phyloP scores from a whole-genome alignment of 1,139 yeast species.

The Eremothecium gossypii region DNA sequence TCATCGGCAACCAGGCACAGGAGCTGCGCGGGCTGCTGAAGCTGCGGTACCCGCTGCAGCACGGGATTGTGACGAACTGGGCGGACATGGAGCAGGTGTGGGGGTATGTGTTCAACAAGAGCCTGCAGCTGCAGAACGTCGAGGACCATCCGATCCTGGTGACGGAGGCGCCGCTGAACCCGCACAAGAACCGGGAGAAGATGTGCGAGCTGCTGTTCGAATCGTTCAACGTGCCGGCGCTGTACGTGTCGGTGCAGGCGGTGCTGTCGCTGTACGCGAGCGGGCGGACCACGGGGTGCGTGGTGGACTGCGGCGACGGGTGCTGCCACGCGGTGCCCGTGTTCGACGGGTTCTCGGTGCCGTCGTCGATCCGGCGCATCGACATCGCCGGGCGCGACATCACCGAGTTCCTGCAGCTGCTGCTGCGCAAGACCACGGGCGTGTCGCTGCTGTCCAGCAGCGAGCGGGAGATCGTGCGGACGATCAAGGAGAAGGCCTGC shows the following conservation, averaged over 20 bases:
- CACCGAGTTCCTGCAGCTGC: slow-evolving; percentile 61
- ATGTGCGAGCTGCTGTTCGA: slow-evolving; percentile 78
- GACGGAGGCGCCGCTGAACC: slow-evolving; percentile 87
- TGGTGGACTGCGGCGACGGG: slow-evolving; percentile 87
- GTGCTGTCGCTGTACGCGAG: slow-evolving; percentile 78
- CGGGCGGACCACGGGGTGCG: slow-evolving; percentile 87
- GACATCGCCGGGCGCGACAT: slow-evolving; percentile 86
- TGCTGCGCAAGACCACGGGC: slow-evolving; percentile 51
- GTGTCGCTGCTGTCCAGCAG: slow-evolving; percentile 37
- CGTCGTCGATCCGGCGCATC: slow-evolving; percentile 62
- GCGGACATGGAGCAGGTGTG: slow-evolving; percentile 73
- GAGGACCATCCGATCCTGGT: slow-evolving; percentile 85
- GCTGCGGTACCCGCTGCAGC: slow-evolving; percentile 63
- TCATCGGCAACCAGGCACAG: slow-evolving; percentile 70
- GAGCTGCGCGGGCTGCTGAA: slow-evolving; percentile 64
- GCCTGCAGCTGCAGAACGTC: slow-evolving; percentile 51
- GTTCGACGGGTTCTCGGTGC: slow-evolving; percentile 75
- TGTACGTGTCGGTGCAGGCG: slow-evolving; percentile 77
- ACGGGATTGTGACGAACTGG: slow-evolving; percentile 83
- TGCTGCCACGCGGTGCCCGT: slow-evolving; percentile 84
- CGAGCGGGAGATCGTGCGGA: slow-evolving; percentile 72
- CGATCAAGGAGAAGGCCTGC: slow-evolving; percentile 68
- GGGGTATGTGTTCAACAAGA: slow-evolving; percentile 54
- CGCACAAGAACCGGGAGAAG: slow-evolving; percentile 56
- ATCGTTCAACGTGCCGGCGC: slow-evolving; percentile 75